phyloP scores from a whole-genome alignment of 768 basidiomycete species.

The Peribolospora baueri region DNA sequence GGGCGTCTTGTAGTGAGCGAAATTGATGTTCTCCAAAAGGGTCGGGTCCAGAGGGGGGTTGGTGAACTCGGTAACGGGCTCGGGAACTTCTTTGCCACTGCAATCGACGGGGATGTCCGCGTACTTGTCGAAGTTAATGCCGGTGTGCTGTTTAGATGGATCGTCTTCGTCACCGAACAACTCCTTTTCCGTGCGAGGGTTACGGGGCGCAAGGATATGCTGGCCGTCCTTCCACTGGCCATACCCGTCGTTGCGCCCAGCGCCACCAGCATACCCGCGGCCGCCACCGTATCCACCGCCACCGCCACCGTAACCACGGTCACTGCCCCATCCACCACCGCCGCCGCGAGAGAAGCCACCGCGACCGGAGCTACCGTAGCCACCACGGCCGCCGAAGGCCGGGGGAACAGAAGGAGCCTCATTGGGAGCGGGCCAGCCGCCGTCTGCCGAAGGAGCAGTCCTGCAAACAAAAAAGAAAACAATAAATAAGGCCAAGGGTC shows the following conservation, averaged over 20 bases:
- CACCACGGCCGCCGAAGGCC: not conserved
- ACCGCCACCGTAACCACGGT: conserved; percentile 5
- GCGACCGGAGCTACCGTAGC: not conserved
- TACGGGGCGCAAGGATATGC: conserved; percentile 61
- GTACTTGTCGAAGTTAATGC: conserved; percentile 99
- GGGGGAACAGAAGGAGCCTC: not conserved
- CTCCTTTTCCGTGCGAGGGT: conserved; percentile 78
- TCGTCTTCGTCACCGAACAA: conserved; percentile 76
- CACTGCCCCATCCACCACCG: not conserved
- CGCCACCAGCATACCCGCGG: conserved; percentile 8
- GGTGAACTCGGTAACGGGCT: conserved; percentile 68
- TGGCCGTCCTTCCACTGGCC: conserved; percentile 76
- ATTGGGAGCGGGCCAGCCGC: not conserved
- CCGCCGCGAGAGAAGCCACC: not conserved
- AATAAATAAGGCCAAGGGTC: not conserved
- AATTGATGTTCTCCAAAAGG: conserved; percentile 80
- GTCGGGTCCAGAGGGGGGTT: conserved; percentile 73
- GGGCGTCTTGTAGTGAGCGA: conserved; percentile 77
- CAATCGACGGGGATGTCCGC: conserved; percentile 99
- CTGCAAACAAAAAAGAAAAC: not conserved
- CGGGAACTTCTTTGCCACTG: conserved; percentile 88
- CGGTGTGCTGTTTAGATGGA: conserved; percentile 70
- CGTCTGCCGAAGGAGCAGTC: not conserved
- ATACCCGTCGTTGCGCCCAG: conserved; percentile 19
- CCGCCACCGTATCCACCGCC: conserved; percentile 14